Base-by-base conservation (phyloP, 805 yeast genomes). In the Pichia pseudocactophila region DNA sequence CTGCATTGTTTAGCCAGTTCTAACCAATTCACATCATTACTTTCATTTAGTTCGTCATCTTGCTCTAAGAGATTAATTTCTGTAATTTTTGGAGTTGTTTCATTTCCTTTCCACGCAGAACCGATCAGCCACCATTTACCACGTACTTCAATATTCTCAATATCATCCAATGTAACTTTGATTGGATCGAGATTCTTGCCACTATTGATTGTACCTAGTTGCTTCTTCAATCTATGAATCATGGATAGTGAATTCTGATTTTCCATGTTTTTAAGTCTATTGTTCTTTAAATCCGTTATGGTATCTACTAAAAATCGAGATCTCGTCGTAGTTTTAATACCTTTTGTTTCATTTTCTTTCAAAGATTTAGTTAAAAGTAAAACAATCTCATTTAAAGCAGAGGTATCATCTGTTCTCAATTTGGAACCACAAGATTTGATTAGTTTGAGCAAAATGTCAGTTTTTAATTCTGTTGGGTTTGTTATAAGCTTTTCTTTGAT, bases 51-150 rank as follows among this genome's bases (percentile, higher is more conserved):
- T 43, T 78, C 88, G 48, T 74, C 76, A 4, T 61, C 62, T 3
- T 66, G 56, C 17, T 30, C 19, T 39, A 72, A 71, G 3, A 64
- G 42, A 7, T 37, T 16, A n/a, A 43, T 50, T 3, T 45, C 41
- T 15, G 28, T 26, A 4, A 34, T 42, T n/a, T 27, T 19, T 1
- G 16, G 13, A 4, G 11, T 15, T 13, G 2, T 7, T 7, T 45
- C 52, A 20, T 28, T 44, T 3, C 96, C 96, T 55, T 78, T 85
- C 96, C 97, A 92, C 0, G 98, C 96, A 1, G 97, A 85, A 39
- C 99, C 99, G 26, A 92, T 90, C 27, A 92, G 69, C 99, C 99
- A 92, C 99, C 99, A 92, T 62, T 90, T 92, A 44, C 99, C 99
- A 50, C 78, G 77, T 1, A 81, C 75, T 12, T 81, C 84, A 19